phyloP scores from a whole-genome alignment of 768 basidiomycete species.

The Phylloporus sp. region DNA sequence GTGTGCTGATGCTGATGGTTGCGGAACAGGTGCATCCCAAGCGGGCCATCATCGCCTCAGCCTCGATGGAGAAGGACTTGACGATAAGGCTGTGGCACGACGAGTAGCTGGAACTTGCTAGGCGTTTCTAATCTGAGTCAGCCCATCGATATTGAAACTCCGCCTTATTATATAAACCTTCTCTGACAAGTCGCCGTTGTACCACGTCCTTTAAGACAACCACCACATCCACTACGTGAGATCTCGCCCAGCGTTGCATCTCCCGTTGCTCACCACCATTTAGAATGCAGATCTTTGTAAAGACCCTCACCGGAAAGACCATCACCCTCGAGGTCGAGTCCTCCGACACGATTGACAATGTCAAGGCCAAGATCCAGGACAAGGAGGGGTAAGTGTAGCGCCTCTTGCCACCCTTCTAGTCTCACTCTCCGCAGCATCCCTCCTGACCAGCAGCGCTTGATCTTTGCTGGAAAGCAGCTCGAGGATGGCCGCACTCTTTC shows the following conservation, averaged over 20 bases:
- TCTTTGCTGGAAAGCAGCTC: constrained; percentile 94
- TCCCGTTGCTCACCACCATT: not conserved
- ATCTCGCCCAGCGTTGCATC: too few relatives aligned
- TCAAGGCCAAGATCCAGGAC: constrained; percentile 56
- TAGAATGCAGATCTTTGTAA: constrained; percentile 68
- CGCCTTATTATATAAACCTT: constrained; percentile 16
- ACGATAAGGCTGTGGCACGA: constrained; percentile 82
- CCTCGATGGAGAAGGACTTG: constrained; percentile 86
- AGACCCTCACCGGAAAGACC: constrained; percentile 87
- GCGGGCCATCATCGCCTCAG: constrained; percentile 74
- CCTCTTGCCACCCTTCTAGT: not conserved
- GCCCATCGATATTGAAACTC: constrained; percentile 9
- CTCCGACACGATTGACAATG: constrained; percentile 26
- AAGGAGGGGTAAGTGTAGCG: constrained; percentile 48
- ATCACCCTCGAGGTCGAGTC: constrained; percentile 40
- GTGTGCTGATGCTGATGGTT: constrained; percentile 5
- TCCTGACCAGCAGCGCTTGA: constrained; percentile 91
- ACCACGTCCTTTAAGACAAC: not conserved
- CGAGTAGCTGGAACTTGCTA: constrained; percentile 16
- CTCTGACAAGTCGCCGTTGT: not conserved
- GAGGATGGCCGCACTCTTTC: constrained; percentile 91
- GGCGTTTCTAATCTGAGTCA: constrained; percentile 12
- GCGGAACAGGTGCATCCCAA: constrained; percentile 68
- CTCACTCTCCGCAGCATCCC: constrained; percentile 47
- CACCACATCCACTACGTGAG: constrained; percentile 6